Base-by-base conservation (phyloP, 345 rosid genomes). In the Syzygium jambos region DNA sequence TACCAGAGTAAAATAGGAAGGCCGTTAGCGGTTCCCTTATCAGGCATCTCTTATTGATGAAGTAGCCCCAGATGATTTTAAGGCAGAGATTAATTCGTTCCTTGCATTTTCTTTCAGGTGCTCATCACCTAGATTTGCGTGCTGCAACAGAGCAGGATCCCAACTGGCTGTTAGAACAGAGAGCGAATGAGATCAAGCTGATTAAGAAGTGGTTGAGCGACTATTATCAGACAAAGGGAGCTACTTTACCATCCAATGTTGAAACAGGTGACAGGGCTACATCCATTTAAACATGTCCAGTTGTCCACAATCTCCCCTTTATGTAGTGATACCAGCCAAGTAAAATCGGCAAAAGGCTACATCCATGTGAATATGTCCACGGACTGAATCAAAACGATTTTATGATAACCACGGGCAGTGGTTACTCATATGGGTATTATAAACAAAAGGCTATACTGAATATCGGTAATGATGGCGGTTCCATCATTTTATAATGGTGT, bases 111-210 rank as follows among this genome's bases (percentile, higher is more conserved):
- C 19, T 23, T 22, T 86, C 90, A 97, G 98, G 99, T 86, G 98
- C 95, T 52, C 99, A 97, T 92, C 99, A 97, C 89, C 90, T 93
- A 84, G 97, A 97, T 90, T 91, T 96, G 93, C 97, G 98, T 54
- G 89, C 96, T n/a, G 90, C 98, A 29, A 94, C 91, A 4, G 85
- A 91, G 0, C 95, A 93, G 30, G 98, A 97, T 90, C 98, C 98
- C 11, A 91, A 92, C 78, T 96, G 99, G 99, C 90, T 97, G 88
- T 88, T 93, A 85, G 94, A 95, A 68, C 98, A 95, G 91, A 91
- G 98, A 88, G 94, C 85, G 86, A 92, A 94, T 6, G 99, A 97
- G 92, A 89, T 93, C 80, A 89, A 87, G 90, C 88, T 97, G 90
- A 97, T 97, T 54, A 87, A 92, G 91, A 96, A 93, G 84, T 97